These are phyloP conservation scores for Plicaturopsis crispa DNA, from an alignment of 768 basidiomycete genomes.

Conservation along the genomic window DNA sequence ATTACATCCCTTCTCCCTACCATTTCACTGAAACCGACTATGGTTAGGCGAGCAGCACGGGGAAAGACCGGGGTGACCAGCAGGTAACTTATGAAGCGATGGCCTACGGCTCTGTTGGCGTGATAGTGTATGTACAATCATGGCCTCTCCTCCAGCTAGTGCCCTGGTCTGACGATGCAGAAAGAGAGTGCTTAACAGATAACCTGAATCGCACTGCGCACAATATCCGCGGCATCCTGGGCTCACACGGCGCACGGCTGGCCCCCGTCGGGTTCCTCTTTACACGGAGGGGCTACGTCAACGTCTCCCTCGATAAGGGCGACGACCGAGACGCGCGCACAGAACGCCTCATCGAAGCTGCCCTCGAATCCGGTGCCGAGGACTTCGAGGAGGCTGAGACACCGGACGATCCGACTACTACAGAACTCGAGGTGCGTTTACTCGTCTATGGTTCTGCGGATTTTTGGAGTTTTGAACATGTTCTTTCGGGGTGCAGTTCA, in stretches of 20 bases:
- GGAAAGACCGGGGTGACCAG: conserved; percentile 38
- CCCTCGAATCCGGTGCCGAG: conserved; percentile 32
- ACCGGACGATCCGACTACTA: conserved; percentile 21
- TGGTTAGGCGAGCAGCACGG: conserved; percentile 38
- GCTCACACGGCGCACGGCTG: conserved; percentile 42
- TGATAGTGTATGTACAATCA: conserved; percentile 46
- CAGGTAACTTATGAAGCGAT: conserved; percentile 55
- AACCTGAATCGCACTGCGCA: conserved; percentile 57
- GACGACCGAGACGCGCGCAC: conserved; percentile 19
- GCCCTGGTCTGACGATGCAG: conserved; percentile 10
- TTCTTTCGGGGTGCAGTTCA: conserved; percentile 29
- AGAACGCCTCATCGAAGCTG: conserved; percentile 31
- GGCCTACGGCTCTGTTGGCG: conserved; percentile 46
- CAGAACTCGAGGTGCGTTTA: conserved; percentile 25
- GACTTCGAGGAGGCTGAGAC: conserved; percentile 33
- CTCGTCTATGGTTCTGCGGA: conserved; percentile 12
- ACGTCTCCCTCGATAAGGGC: conserved; percentile 28
- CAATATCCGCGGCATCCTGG: conserved; percentile 44
- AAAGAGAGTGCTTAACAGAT: conserved; percentile 55
- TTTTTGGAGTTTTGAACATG: conserved; percentile 11
- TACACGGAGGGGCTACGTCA: conserved; percentile 44
- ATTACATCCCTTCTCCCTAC: neutral
- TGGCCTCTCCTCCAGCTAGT: conserved; percentile 2
- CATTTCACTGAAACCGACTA: neutral
- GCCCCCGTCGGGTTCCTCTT: conserved; percentile 65